Base-by-base conservation (phyloP, 345 rosid genomes). In the Melaleuca quinquenervia region DNA sequence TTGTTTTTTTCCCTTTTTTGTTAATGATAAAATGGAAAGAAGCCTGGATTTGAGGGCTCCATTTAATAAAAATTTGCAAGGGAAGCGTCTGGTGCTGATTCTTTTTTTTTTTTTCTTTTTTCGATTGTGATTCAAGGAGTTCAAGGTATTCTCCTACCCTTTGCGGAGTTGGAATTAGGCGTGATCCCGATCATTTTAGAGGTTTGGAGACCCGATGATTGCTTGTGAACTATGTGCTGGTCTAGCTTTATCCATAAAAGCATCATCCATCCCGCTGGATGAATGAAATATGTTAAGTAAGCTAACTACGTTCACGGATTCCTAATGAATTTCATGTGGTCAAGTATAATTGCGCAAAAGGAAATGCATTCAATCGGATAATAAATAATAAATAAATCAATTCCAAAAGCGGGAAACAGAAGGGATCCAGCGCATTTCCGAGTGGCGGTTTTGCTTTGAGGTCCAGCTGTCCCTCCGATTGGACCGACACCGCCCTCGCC, bases 351-450 rank as follows among this genome's bases (percentile, higher is more conserved):
- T 58, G 70, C 9, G 15, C n/a, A 58, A n/a, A 58, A 13, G 7
- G 13, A 58, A 58, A 58, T 58, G 0, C n/a, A n/a, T 0, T 58
- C 1, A 0, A 12, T 58, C 3, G 8, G 8, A 58, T n/a, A 58
- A 58, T 58, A 58, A 58, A n/a, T 11, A 16, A 58, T 11, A 5
- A n/a, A 24, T 55, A 22, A 9, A 55, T 24, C 56, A 53, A 53
- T 7, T 18, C n/a, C 27, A 2, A 1, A 3, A 55, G 41, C 24
- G 27, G 27, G n/a, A 55, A 1, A 55, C 9, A 55, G 60, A 22
- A 24, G 27, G 27, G 2, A 55, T 55, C 60, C 14, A 3, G 13
- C 9, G 27, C 52, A 12, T 51, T 51, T 51, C 52, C 16, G 52
- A 50, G 52, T 12, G 12, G 60, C 6, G 60, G n/a, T 0, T 55